Base-by-base conservation (phyloP, 768 basidiomycete genomes). In the Amanita subjunquillea region DNA sequence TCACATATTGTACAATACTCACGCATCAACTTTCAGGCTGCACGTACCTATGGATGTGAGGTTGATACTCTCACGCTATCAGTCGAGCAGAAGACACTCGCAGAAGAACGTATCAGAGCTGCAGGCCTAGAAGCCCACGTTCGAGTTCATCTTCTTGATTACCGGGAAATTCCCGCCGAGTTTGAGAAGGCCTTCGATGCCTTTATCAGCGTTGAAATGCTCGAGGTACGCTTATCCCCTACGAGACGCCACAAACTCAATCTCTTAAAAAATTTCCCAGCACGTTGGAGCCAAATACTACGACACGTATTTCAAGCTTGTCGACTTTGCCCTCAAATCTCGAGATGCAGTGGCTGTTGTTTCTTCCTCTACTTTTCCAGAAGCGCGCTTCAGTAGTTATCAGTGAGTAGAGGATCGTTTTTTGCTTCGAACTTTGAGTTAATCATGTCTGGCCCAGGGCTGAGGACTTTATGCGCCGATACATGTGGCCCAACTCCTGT, bases 51-150 rank as follows among this genome's bases (percentile, higher is more conserved):
- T 62, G 87, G 85, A 9, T 92, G 89, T 64, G 85, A 87, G 59
- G 89, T 95, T 42, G 91, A 95, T 63, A 91, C 89, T 6, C 72
- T 95, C 59, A 95, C 92, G 10, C 73, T 95, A 45, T 93, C 91
- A 5, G 67, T 83, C 42, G 88, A 93, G 67, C 92, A 95, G 66
- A 92, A 93, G 64, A 72, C 70, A 20, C 79, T 95, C 45, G 92
- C 91, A 12, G 91, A 93, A 60, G 87, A 90, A 62, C 80, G 91
- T 47, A 78, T 94, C 63, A 75, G 68, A 53, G 79, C 69, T 15
- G 87, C 86, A 3, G 88, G 88, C 39, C 71, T 89, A 32, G 71
- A 82, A 56, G 74, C 75, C 48, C 76, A 76, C 50, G 81, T 95
- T 59, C 83, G 85, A 4, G 89, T 95, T 6, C 91, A 94, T 65